Evolutionary conservation across 352 stramenopile species (phyloP).

Genomic region (Aphanomyces cochlioides): DNA sequence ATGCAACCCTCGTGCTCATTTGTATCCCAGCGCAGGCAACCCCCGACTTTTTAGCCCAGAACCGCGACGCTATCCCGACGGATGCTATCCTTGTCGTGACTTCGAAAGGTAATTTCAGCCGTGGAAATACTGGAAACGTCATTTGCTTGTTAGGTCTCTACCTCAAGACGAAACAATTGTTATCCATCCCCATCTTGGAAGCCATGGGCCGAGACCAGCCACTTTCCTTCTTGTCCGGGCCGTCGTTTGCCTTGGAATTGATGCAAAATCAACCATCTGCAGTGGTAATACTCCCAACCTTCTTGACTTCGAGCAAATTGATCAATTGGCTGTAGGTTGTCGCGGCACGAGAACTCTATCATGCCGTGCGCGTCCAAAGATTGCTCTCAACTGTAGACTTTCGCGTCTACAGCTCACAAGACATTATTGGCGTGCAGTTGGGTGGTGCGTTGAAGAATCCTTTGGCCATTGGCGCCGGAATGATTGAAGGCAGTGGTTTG

Average conservation of each 20-base stretch:
- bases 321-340: slow-evolving; percentile 56
- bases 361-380: slow-evolving; percentile 82
- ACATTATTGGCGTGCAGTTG: slow-evolving; percentile 95
- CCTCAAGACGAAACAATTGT: slow-evolving; percentile 92
- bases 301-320: background rate
- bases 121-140: background rate
- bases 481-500: slow-evolving; percentile 95
- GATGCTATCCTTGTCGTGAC: slow-evolving; percentile 91
- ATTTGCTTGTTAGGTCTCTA: slow-evolving; percentile 66
- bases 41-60: slow-evolving; percentile 81
- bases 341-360: slow-evolving; percentile 89
- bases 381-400: slow-evolving; percentile 88
- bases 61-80: slow-evolving; percentile 83
- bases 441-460: slow-evolving; percentile 98
- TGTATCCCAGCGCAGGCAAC: slow-evolving; percentile 95
- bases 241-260: slow-evolving; percentile 97
- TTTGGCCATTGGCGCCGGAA: slow-evolving; percentile 94
- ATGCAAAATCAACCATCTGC: slow-evolving; percentile 92
- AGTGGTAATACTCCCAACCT: slow-evolving; percentile 45
- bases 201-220: slow-evolving; percentile 88
- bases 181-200: slow-evolving; percentile 92
- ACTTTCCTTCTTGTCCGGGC: slow-evolving; percentile 93
- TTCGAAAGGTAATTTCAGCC: slow-evolving; percentile 74
- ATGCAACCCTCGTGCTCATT: slow-evolving; percentile 92
- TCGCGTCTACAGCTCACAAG: slow-evolving; percentile 88